Percentiles rank a stretch among this genome's conserved stretches.
Evolutionary conservation across 495 filamentous ascomycete species (phyloP).

Genomic region (Aspergillus affinis): DNA sequence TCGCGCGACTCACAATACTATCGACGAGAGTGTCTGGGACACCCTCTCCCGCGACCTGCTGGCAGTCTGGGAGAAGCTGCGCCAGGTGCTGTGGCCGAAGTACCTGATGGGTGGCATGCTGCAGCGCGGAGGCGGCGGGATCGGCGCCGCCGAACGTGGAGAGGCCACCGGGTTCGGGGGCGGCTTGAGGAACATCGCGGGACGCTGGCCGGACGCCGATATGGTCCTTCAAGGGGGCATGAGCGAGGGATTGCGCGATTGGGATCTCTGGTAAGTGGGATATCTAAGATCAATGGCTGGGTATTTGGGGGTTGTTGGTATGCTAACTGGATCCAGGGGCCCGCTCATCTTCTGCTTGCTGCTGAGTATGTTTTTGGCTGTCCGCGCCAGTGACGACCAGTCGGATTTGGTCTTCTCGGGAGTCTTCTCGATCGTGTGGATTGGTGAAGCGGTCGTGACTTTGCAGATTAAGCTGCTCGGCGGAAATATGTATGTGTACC

Average conservation of each 20-base stretch:
- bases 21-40: conserved; percentile 96
- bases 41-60: conserved; percentile 87
- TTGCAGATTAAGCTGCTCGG: conserved; percentile 96
- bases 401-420: conserved; percentile 88
- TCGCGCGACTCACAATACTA: conserved; percentile 86
- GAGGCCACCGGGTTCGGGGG: conserved; percentile 59
- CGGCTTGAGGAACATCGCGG: conserved; percentile 64
- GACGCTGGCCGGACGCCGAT: conserved; percentile 71
- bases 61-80: conserved; percentile 96
- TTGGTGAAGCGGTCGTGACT: conserved; percentile 96
- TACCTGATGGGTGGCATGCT: conserved; percentile 78
- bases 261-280: conserved; percentile 81
- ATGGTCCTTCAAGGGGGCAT: conserved; percentile 73
- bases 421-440: conserved; percentile 94
- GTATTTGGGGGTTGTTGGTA: too few species aligned
- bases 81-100: conserved; percentile 95
- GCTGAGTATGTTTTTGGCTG: conserved; percentile 80
- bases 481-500: conserved; percentile 85
- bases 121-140: conserved; percentile 65
- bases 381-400: conserved; percentile 71
- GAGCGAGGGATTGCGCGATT: conserved; percentile 85
- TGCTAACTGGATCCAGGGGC: conserved; percentile 51
- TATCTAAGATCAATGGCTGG: too few species aligned
- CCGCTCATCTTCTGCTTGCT: conserved; percentile 90
- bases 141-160: conserved; percentile 65